A percentile compares a stretch with the other conserved stretches of the same genome.
phyloP scores from a whole-genome alignment of 148 eudicot genomes.

The Fagopyrum tataricum region DNA sequence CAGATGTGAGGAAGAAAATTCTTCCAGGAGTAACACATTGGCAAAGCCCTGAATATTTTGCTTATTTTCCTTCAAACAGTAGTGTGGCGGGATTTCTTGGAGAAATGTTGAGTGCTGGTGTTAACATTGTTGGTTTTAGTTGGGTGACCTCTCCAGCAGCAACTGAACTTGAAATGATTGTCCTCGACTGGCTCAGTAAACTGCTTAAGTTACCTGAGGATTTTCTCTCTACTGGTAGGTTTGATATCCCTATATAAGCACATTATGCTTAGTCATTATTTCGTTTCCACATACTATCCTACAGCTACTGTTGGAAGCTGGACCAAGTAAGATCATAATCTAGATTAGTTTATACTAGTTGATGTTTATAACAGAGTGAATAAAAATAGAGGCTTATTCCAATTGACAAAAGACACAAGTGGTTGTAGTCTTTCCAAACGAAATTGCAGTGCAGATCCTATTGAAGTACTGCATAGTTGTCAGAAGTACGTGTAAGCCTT shows the following conservation, averaged over 20 bases:
- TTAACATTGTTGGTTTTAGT: conserved; percentile 92
- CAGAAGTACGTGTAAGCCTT: not conserved
- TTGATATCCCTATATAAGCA: conserved; percentile 1
- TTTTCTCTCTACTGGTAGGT: conserved; percentile 73
- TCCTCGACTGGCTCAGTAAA: conserved; percentile 94
- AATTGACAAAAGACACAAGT: not conserved
- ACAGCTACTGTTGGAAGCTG: not conserved
- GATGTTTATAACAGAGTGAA: not conserved
- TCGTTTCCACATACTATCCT: not conserved
- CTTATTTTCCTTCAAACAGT: conserved; percentile 82
- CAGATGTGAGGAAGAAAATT: conserved; percentile 72
- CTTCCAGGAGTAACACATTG: conserved; percentile 95
- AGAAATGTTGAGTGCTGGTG: conserved; percentile 92
- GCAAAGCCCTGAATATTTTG: conserved; percentile 91
- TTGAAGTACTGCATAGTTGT: not conserved
- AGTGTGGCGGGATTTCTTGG: conserved; percentile 91
- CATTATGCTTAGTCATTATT: not conserved
- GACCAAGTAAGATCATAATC: not conserved
- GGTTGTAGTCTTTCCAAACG: not conserved
- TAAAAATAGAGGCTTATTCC: not conserved
- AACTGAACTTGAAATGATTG: conserved; percentile 90
- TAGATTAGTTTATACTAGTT: not conserved
- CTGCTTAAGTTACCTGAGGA: conserved; percentile 66
- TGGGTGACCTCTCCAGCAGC: conserved; percentile 99
- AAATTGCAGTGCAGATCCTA: not conserved